Base-by-base conservation (phyloP, 2,329 filamentous ascomycete genomes). In the Beauveria brongniartii region DNA sequence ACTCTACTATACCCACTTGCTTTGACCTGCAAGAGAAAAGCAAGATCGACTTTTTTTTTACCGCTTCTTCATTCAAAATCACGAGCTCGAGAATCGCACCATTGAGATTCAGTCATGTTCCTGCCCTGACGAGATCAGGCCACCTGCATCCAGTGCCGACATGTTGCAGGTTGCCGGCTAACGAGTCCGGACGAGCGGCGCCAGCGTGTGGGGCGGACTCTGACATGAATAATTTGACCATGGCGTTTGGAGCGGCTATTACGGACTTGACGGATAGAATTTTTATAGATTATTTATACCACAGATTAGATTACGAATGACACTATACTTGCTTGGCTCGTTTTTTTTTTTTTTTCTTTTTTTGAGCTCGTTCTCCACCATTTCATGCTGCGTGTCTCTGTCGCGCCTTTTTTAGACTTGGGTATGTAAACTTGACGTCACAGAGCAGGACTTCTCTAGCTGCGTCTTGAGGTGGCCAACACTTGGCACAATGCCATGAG, bases 191-290 rank as follows among this genome's bases (percentile, higher is more conserved):
- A 58, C 55, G 47, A 58, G 26, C 55, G 55, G 53, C 52, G 55
- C 44, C 55, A 18, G 46, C 22, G 10, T 43, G 55, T 58, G 55
- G 55, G 47, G 30, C 55, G 34, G 55, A 58, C 46, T 47, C 24
- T 58, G 55, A 43, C 55, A 43, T n/a, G 37, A 58, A 16, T 46
- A 51, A 37, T 43, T 58, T 58, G 22, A 26, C 22, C 3, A 8
- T 40, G 46, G 55, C 46, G 46, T 58, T 58, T 58, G 28, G 14
- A 48, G 51, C 58, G 50, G 58, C 46, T 50, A 58, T 60, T 46
- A 54, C 50, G 57, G 50, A 47, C 34, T 58, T 58, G 55, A 47
- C 57, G 57, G 43, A 60, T 60, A 60, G 57, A 53, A 24, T 43
- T 37, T 1, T 22, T 22, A 22, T 41, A 52, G 4, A 59, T 41